phyloP scores from a whole-genome alignment of 495 filamentous ascomycete genomes.

The Recurvomyces mirabilis region DNA sequence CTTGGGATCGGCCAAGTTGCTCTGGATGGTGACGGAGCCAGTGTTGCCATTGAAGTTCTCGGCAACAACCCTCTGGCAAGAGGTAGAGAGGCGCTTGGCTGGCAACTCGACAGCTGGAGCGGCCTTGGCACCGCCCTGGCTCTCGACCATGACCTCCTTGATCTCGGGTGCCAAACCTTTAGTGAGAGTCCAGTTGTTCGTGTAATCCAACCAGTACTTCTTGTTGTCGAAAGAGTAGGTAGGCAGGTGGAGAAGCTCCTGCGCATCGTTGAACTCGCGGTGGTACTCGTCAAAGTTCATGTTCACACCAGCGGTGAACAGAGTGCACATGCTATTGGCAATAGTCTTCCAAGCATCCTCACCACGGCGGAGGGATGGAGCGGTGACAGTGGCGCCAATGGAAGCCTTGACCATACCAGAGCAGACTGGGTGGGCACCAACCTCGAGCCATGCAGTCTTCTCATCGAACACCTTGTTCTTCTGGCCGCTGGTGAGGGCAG shows the following conservation, averaged over 20 bases:
- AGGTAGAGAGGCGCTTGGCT: constrained; percentile 31
- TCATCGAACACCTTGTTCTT: constrained; percentile 33
- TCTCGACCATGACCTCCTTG: constrained; percentile 20
- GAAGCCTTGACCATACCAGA: constrained; percentile 35
- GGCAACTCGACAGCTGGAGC: constrained; percentile 22
- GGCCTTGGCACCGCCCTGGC: constrained; percentile 18
- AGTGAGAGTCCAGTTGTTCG: constrained; percentile 40
- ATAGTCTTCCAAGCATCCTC: constrained; percentile 40
- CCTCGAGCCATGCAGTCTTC: constrained; percentile 36
- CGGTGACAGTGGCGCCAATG: constrained; percentile 30
- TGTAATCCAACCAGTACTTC: constrained; percentile 42
- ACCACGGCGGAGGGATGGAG: constrained; percentile 34
- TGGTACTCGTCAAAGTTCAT: constrained; percentile 41
- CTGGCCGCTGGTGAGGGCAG: constrained; percentile 29
- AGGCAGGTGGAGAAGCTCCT: constrained; percentile 34
- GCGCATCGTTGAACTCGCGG: constrained; percentile 34
- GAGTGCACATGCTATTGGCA: constrained; percentile 30
- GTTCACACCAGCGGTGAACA: constrained; percentile 32
- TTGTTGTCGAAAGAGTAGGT: constrained; percentile 41
- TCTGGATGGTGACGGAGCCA: constrained; percentile 31
- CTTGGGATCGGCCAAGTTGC: constrained; percentile 31
- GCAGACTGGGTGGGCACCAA: constrained; percentile 35
- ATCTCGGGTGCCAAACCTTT: constrained; percentile 34
- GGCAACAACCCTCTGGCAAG: constrained; percentile 32
- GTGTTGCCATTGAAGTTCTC: constrained; percentile 32